Evolutionary conservation across 257 asterid genomes (phyloP).

Genomic region (Solanum arcanum): DNA sequence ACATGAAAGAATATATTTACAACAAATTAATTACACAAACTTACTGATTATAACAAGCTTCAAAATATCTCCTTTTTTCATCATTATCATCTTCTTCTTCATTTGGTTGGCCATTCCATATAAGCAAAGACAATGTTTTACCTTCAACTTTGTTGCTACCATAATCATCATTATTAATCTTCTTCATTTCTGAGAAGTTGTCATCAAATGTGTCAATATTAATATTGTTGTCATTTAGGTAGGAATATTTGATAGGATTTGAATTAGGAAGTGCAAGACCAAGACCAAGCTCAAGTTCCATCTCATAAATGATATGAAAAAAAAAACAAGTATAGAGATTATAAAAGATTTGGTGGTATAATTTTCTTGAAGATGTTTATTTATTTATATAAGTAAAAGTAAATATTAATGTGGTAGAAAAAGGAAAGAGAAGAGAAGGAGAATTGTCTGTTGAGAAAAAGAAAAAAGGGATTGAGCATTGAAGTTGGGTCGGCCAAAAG

Average conservation of each 20-base stretch:
- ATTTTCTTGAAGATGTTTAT: not conserved
- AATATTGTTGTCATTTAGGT: not conserved
- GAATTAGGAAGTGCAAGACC: constrained; percentile 33
- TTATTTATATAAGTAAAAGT: not conserved
- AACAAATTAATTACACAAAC: not conserved
- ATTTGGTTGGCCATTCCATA: constrained; percentile 9
- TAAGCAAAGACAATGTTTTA: constrained; percentile 29
- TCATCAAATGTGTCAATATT: not conserved
- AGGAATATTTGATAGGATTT: not conserved
- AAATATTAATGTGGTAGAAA: not conserved
- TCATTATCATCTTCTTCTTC: not conserved
- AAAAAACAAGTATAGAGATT: not conserved
- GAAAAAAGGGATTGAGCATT: constrained; percentile 18
- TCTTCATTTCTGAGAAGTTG: not conserved
- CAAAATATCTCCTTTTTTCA: constrained; percentile 3
- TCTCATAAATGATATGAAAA: not conserved
- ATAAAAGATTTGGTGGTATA: not conserved
- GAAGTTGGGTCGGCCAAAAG: constrained; percentile 69
- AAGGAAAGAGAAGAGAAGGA: not conserved
- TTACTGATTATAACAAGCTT: not conserved
- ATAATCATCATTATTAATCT: not conserved
- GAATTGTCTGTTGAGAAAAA: not conserved
- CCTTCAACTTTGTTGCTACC: not conserved
- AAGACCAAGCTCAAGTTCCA: constrained; percentile 67
- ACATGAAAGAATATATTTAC: not conserved